Percentiles rank a stretch among this genome's conserved stretches.
These are phyloP conservation scores for Neurospora sp. DNA, from an alignment of 495 filamentous ascomycete genomes.

Conservation along the genomic window DNA sequence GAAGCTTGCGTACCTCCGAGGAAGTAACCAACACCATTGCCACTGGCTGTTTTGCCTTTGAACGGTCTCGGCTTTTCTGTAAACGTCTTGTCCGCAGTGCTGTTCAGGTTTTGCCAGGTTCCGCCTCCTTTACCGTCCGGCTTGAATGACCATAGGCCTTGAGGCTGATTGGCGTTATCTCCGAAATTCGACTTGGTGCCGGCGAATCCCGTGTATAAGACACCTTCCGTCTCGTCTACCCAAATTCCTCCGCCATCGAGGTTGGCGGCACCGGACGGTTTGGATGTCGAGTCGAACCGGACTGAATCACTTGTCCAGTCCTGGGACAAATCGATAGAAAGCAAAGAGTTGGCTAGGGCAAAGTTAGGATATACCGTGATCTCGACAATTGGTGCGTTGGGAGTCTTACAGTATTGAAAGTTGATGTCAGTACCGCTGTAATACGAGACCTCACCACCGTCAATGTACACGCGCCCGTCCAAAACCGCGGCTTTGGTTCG, in stretches of 20 bases:
- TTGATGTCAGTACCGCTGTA: neutral
- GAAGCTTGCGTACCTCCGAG: conserved; percentile 7
- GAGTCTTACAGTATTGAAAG: conserved; percentile 14
- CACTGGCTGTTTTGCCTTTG: conserved; percentile 8
- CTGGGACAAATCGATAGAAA: conserved; percentile 13
- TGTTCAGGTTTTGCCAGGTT: conserved; percentile 14
- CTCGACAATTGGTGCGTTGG: neutral
- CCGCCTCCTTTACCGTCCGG: conserved; percentile 7
- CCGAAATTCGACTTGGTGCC: conserved; percentile 8
- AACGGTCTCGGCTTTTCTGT: conserved; percentile 7
- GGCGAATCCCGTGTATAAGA: conserved; percentile 17
- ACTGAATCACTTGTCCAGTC: conserved; percentile 11
- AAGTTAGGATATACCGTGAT: neutral
- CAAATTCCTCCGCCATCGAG: conserved; percentile 13
- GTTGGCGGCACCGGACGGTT: conserved; percentile 7
- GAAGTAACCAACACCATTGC: conserved; percentile 11
- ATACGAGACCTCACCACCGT: conserved; percentile 17
- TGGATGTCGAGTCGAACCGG: conserved; percentile 7
- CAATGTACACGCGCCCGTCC: conserved; percentile 13
- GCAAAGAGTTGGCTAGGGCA: conserved; percentile 9
- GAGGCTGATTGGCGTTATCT: conserved; percentile 1
- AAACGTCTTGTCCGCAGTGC: conserved; percentile 10
- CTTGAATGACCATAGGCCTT: conserved; percentile 15
- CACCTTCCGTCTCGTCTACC: conserved; percentile 8
- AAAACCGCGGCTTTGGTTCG: conserved; percentile 12